Evolutionary conservation across 208 protist species (phyloP).

Genomic region (Vickermania ingenoplastis): DNA sequence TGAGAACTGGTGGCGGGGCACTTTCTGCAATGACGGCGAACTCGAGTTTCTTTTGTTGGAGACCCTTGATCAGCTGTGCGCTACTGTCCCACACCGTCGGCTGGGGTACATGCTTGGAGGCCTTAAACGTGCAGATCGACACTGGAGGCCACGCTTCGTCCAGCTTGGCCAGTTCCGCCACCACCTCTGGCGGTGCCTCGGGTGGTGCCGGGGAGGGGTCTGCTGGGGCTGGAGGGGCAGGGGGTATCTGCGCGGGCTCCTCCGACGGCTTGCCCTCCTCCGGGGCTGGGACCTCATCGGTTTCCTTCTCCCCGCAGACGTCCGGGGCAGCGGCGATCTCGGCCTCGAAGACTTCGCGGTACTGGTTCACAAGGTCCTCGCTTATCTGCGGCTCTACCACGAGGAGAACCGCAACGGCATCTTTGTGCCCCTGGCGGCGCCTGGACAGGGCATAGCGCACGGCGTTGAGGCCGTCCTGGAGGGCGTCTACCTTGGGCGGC

Average conservation of each 20-base stretch:
- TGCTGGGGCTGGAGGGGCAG: neutral
- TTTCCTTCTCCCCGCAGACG: neutral
- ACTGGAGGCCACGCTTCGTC: slow-evolving; percentile 31
- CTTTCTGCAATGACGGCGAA: slow-evolving; percentile 39
- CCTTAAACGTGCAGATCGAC: slow-evolving; percentile 34
- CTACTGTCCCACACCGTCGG: slow-evolving; percentile 27
- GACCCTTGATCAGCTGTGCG: slow-evolving; percentile 45
- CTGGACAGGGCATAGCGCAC: slow-evolving; percentile 10
- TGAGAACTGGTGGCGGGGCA: slow-evolving; percentile 33
- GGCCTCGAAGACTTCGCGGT: slow-evolving; percentile 13
- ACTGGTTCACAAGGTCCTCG: slow-evolving; percentile 4
- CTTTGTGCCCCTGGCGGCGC: neutral
- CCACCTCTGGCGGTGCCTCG: slow-evolving; percentile 1
- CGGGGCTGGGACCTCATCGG: neutral
- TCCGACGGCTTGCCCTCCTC: neutral
- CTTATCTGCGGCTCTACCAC: slow-evolving; percentile 3
- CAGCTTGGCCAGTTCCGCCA: neutral
- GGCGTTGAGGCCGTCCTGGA: slow-evolving; percentile 7
- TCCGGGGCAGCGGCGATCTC: slow-evolving; percentile 1
- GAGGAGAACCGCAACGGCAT: slow-evolving; percentile 6
- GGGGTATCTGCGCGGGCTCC: neutral
- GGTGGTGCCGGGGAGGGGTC: neutral
- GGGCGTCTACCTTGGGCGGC: neutral
- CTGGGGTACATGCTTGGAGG: slow-evolving; percentile 38
- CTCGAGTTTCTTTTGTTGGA: slow-evolving; percentile 48